A percentile compares a stretch with the other conserved stretches of the same genome.
Evolutionary conservation across 2,329 filamentous ascomycete species (phyloP).

Genomic region (Aspergillus fumigatiaffinis): DNA sequence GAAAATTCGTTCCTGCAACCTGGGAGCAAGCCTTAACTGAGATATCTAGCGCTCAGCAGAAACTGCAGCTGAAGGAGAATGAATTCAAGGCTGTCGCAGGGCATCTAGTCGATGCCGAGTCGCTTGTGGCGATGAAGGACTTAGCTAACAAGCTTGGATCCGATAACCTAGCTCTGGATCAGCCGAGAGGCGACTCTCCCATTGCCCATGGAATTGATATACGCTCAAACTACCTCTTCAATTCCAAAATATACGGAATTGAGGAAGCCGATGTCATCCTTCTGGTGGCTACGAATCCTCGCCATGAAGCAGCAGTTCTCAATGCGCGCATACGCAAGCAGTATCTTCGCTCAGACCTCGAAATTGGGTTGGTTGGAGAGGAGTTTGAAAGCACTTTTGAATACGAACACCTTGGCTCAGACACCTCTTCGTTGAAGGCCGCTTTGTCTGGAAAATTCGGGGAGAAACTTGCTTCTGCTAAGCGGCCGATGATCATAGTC

Average conservation of each 20-base stretch:
- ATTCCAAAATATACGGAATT: slow-evolving; percentile 88
- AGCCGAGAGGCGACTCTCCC: slow-evolving; percentile 75
- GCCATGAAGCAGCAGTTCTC: slow-evolving; percentile 89
- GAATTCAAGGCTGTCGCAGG: slow-evolving; percentile 96
- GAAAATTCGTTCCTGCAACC: slow-evolving; percentile 85
- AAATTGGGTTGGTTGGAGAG: slow-evolving; percentile 88
- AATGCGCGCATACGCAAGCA: slow-evolving; percentile 98
- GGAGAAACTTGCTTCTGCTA: slow-evolving; percentile 82
- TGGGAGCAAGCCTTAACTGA: slow-evolving; percentile 95
- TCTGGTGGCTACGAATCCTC: slow-evolving; percentile 89
- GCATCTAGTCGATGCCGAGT: slow-evolving; percentile 86
- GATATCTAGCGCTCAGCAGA: slow-evolving; percentile 74
- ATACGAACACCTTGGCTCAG: slow-evolving; percentile 81
- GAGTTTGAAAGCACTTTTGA: slow-evolving; percentile 92
- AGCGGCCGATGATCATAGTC: slow-evolving; percentile 94
- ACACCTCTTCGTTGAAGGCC: slow-evolving; percentile 75
- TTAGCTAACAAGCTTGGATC: slow-evolving; percentile 94
- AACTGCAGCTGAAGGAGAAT: slow-evolving; percentile 77
- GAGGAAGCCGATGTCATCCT: slow-evolving; percentile 92
- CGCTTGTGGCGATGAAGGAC: slow-evolving; percentile 94
- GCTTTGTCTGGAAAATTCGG: slow-evolving; percentile 83
- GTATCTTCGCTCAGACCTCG: slow-evolving; percentile 91
- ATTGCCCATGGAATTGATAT: slow-evolving; percentile 90
- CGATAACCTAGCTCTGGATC: slow-evolving; percentile 91
- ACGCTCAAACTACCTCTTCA: slow-evolving; percentile 93